Percentiles rank a stretch among this genome's conserved stretches.
Conservation (phyloP, 441 rosid species). For the Jatropha podagrica region DNA sequence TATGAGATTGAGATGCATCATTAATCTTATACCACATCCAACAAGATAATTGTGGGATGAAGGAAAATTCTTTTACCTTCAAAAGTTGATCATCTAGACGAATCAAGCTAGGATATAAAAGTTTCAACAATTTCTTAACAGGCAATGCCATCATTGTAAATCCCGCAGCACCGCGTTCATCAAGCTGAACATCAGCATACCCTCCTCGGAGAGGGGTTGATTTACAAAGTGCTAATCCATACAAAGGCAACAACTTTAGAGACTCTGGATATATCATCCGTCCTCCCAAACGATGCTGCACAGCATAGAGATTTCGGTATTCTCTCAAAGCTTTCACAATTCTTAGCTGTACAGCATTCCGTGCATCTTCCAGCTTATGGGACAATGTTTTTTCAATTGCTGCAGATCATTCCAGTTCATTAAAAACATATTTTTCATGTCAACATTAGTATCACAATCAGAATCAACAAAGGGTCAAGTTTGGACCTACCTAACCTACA, state of each 20-base stretch:
- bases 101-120: conserved; percentile 79
- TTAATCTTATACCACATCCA: conserved; percentile 13
- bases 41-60: background rate
- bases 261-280: conserved; percentile 95
- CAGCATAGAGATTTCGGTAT: conserved; percentile 80
- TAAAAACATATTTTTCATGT: conserved; percentile 17
- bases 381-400: conserved; percentile 91
- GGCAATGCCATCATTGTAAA: conserved; percentile 92
- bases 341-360: conserved; percentile 70
- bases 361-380: conserved; percentile 90
- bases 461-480: conserved; percentile 16
- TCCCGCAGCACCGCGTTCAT: conserved; percentile 92
- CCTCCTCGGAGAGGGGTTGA: conserved; percentile 86
- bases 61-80: conserved; percentile 48
- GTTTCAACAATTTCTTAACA: conserved; percentile 79
- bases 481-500: conserved; percentile 69
- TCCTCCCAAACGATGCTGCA: conserved; percentile 92
- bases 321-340: conserved; percentile 92
- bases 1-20: conserved; percentile 23
- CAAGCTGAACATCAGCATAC: conserved; percentile 81
- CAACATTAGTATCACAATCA: conserved; percentile 24
- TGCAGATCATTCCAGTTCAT: conserved; percentile 39
- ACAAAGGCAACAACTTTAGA: conserved; percentile 74
- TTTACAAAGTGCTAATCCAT: conserved; percentile 83
- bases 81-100: conserved; percentile 81